Evolutionary conservation across 225 moss, liverwort and hornwort genomes (phyloP), one percentile per base, ranked within the genome.

Genomic region (Climacium dendroides): DNA sequence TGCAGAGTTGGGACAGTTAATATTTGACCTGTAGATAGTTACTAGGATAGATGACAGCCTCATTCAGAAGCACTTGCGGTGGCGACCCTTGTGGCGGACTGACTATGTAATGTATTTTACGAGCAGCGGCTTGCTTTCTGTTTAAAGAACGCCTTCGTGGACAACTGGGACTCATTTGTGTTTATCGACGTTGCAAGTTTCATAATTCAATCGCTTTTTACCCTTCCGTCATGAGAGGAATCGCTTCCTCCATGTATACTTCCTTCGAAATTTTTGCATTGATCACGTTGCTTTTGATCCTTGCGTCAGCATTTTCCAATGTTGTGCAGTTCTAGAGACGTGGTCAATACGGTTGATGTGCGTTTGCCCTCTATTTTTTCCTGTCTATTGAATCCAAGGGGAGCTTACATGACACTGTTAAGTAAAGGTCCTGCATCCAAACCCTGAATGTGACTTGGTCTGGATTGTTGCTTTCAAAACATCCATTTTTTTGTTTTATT

Each of bases 1-100:
- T 94, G 94, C 90, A 91, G 89, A 87, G 88, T 92, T 90, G 91
- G 91, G 91, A 90, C 89, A 92, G 89, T 91, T 91, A 89, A 88
- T 90, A 92, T 87, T 91, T 80, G 90, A 93, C 81, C 81, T 93
- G 93, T 93, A 92, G 91, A 93, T 92, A 93, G 90, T 78, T 89
- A 76, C 76, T 86, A 89, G 87, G 84, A 85, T 92, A 90, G 90
- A 84, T 39, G 52, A 84, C 83, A 34, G 84, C 86, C 69, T 83
- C 58, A 85, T 92, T 88, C 92, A 90, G 90, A 78, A 87, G 90
- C 88, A 78, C 89, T 89, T 76, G 85, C 87, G 86, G 89, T 89
- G 90, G 87, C 78, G 80, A 86, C 89, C 91, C 91, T 90, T 73
- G 87, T 92, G 86, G 86, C 89, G 87, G 83, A 94, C 94, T 92